Evolutionary conservation across 495 filamentous ascomycete genomes (phyloP), one percentile per base, ranked within the genome.

Genomic region (Daldinia grandis): DNA sequence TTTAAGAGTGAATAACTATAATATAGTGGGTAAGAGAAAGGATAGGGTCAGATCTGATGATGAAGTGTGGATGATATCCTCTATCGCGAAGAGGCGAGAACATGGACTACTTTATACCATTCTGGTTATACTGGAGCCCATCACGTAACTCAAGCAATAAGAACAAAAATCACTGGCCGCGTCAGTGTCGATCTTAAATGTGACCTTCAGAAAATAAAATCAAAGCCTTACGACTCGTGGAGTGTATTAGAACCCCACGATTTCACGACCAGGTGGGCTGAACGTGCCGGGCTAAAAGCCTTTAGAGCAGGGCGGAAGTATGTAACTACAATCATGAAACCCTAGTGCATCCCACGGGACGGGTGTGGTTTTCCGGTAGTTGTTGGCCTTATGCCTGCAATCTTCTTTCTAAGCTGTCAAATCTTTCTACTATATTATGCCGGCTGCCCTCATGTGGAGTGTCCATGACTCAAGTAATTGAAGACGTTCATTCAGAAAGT

Each of bases 201-300:
- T 24, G n/a, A 15, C 61, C 25, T 53, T 38, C 15, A n/a, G 33
- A 17, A 5, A 37, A 47, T 28, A 47, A 31, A 17, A 68, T 57
- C 60, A 44, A 54, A 12, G 35, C 40, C 44, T 47, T n/a, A 66
- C 65, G 70, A 73, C 49, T 73, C 65, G 65, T 24, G 38, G 25
- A 55, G 21, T 72, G 67, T 57, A 30, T 6, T 1, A 19, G 56
- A 15, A 51, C 47, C 37, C 55, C 54, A 62, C 33, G 63, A 59
- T 21, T 37, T 54, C 24, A 28, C 33, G 59, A 28, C 30, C 50
- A 56, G 58, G 8, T 60, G 8, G 42, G 21, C 15, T 54, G 42
- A 27, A 40, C 37, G 31, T 19, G 12, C 5, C 1, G 2, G 40
- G 30, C 33, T 38, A 57, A 33, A 27, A 27, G 3, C 28, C 27